Evolutionary conservation across 202 grass and related monocot species (phyloP).

Genomic region (Musa balbisiana): DNA sequence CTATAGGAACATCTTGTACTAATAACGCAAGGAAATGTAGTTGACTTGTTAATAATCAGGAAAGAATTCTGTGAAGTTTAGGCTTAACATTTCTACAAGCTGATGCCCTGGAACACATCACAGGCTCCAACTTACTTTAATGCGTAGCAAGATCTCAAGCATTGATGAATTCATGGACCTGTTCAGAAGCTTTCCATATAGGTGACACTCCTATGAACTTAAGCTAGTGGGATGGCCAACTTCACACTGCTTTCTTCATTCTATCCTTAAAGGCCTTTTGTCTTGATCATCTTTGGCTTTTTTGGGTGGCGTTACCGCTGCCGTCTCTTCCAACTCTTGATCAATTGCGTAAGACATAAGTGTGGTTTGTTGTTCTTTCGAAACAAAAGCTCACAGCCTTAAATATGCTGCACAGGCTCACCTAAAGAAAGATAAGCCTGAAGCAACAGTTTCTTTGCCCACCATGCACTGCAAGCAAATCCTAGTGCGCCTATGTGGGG

Average conservation of each 20-base stretch:
- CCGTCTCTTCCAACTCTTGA: constrained; percentile 11
- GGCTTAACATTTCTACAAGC: no score
- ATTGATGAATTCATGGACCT: no score
- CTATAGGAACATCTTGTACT: no score
- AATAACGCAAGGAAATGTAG: no score
- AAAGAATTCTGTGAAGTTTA: no score
- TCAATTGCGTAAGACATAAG: constrained; percentile 33
- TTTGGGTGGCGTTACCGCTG: background rate
- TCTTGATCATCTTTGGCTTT: constrained; percentile 11
- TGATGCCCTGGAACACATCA: no score
- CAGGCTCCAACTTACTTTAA: no score
- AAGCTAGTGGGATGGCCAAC: background rate
- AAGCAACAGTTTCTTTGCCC: background rate
- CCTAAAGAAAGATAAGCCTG: no score
- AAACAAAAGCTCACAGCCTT: no score
- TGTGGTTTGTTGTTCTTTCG: background rate
- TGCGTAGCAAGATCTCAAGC: no score
- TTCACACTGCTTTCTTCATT: background rate
- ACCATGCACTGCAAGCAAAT: background rate
- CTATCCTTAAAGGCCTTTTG: background rate
- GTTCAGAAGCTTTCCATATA: background rate
- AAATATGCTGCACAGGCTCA: no score
- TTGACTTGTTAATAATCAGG: no score
- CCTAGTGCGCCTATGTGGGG: background rate
- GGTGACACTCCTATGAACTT: background rate